phyloP scores from a whole-genome alignment of 352 stramenopile species.

The Globisporangium spinosum region DNA sequence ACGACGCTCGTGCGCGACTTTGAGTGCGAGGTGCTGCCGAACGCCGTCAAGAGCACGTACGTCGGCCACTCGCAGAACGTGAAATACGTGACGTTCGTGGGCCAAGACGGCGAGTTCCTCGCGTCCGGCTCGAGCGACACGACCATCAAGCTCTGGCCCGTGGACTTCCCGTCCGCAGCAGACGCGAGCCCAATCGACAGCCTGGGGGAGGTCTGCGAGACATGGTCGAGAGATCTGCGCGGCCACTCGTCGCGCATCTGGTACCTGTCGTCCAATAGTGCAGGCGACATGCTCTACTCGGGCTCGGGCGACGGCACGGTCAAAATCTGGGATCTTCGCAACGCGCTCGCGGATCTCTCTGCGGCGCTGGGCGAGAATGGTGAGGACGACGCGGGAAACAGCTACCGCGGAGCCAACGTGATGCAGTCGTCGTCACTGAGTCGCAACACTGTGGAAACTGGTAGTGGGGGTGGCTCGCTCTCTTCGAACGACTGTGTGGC shows the following conservation, averaged over 20 bases:
- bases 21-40: conserved; percentile 83
- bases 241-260: conserved; percentile 84
- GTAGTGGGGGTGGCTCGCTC: conserved; percentile 23
- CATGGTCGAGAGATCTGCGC: conserved; percentile 57
- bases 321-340: conserved; percentile 84
- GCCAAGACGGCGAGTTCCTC: conserved; percentile 77
- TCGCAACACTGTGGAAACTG: not conserved
- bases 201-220: conserved; percentile 46
- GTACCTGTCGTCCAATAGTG: conserved; percentile 66
- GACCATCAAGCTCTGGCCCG: conserved; percentile 85
- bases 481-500: conserved; percentile 48
- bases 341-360: conserved; percentile 35
- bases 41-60: conserved; percentile 84
- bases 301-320: conserved; percentile 80
- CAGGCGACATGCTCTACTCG: conserved; percentile 68
- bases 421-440: conserved; percentile 26
- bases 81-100: conserved; percentile 87
- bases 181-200: conserved; percentile 7
- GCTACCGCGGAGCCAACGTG: conserved; percentile 28
- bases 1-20: conserved; percentile 82
- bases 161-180: conserved; percentile 37
- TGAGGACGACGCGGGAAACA: conserved; percentile 36
- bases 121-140: conserved; percentile 83
- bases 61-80: conserved; percentile 85
- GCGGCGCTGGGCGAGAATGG: conserved; percentile 34